Evolutionary conservation across 2,329 filamentous ascomycete genomes (phyloP).

Genomic region (Microcera coccophila): DNA sequence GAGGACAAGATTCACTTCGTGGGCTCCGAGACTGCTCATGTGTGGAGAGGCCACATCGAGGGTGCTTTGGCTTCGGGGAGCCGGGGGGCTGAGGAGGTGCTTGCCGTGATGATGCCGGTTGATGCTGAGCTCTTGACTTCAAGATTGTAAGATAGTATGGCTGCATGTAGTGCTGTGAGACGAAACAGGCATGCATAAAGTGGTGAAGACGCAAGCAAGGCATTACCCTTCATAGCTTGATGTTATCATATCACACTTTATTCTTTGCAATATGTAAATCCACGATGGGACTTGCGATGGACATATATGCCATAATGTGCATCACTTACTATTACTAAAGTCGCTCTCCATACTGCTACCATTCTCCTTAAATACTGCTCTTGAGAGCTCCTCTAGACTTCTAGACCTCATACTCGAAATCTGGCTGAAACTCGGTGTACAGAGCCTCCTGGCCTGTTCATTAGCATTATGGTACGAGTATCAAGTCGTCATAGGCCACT

Average conservation of each 20-base stretch:
- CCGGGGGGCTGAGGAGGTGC: conserved; percentile 14
- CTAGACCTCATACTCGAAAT: conserved; percentile 34
- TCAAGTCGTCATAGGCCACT: too few species aligned
- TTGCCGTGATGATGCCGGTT: conserved; percentile 4
- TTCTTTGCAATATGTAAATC: too few species aligned
- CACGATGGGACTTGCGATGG: too few species aligned
- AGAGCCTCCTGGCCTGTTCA: conserved; percentile 24
- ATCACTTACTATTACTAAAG: too few species aligned
- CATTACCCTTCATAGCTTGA: too few species aligned
- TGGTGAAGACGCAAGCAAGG: neutral
- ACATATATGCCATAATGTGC: too few species aligned
- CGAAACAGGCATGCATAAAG: neutral
- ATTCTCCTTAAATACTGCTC: too few species aligned
- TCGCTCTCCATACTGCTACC: too few species aligned
- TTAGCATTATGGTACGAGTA: conserved; percentile 1
- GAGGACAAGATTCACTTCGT: conserved; percentile 20
- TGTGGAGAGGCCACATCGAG: conserved; percentile 22
- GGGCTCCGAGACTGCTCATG: conserved; percentile 17
- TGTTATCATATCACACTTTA: too few species aligned
- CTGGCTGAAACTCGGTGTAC: conserved; percentile 34
- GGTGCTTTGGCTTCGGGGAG: conserved; percentile 19
- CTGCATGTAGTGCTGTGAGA: too few species aligned
- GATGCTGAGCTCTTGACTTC: conserved; percentile 5
- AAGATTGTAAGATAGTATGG: conserved; percentile 4
- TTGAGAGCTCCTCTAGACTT: conserved; percentile 28